phyloP scores from a whole-genome alignment of 2,329 filamentous ascomycete species.

The Bisporella sp. region DNA sequence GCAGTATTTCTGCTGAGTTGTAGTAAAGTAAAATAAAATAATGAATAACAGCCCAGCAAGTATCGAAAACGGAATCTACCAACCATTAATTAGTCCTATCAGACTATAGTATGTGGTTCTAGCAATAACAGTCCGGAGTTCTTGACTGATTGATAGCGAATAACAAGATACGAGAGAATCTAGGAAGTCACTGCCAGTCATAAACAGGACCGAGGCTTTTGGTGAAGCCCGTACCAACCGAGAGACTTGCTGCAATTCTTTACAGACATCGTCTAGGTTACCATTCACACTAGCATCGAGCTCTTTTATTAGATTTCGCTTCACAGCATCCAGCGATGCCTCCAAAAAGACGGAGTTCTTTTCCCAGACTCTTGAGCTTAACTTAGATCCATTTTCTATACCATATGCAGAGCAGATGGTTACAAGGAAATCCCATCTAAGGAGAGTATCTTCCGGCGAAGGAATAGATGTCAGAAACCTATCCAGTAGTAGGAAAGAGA shows the following conservation, averaged over 20 bases:
- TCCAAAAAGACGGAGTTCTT: slow-evolving; percentile 44
- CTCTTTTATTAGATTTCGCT: slow-evolving; percentile 52
- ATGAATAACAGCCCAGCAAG: too few species aligned
- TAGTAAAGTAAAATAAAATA: too few species aligned
- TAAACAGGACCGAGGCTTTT: slow-evolving; percentile 52
- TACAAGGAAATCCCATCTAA: slow-evolving; percentile 63
- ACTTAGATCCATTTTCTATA: slow-evolving; percentile 48
- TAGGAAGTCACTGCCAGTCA: slow-evolving; percentile 81
- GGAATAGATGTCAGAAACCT: slow-evolving; percentile 43
- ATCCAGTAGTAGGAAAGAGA: slow-evolving; percentile 57
- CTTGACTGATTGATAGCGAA: slow-evolving; percentile 51
- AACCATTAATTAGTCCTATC: slow-evolving; percentile 55
- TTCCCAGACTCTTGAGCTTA: slow-evolving; percentile 45
- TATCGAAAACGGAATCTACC: neutral
- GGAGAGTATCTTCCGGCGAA: slow-evolving; percentile 36
- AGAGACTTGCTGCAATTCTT: slow-evolving; percentile 50
- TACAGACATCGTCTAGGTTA: slow-evolving; percentile 48
- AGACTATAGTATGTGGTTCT: slow-evolving; percentile 71
- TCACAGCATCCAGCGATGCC: slow-evolving; percentile 48
- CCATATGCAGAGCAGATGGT: slow-evolving; percentile 61
- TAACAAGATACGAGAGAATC: slow-evolving; percentile 67
- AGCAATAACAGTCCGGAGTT: slow-evolving; percentile 60
- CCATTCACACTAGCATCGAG: slow-evolving; percentile 55
- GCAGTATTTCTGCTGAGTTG: too few species aligned
- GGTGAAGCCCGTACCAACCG: slow-evolving; percentile 56